These are phyloP conservation scores for Lablab purpureus DNA, from an alignment of 306 rosid genomes.

Conservation along the genomic window DNA sequence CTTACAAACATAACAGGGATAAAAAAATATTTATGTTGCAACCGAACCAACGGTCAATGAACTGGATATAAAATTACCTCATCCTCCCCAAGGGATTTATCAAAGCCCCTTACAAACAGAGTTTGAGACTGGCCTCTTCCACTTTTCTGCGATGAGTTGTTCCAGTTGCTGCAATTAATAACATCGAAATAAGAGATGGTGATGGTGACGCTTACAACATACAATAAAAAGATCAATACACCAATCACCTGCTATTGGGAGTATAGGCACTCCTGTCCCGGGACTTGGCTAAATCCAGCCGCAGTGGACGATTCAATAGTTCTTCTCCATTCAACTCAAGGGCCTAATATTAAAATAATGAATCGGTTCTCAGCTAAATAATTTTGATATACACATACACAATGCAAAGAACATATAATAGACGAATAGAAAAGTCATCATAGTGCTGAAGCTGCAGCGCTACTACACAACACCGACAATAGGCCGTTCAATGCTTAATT, in stretches of 20 bases:
- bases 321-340: slow-evolving; percentile 62
- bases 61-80: slow-evolving; percentile 53
- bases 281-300: slow-evolving; percentile 76
- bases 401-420: neutral
- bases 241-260: slow-evolving; percentile 59
- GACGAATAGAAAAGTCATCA: neutral
- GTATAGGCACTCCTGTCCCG: slow-evolving; percentile 64
- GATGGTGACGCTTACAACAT: neutral
- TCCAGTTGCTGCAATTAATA: slow-evolving; percentile 47
- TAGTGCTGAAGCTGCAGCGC: neutral
- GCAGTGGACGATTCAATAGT: slow-evolving; percentile 56
- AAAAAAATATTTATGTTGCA: neutral
- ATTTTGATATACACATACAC: too few species aligned
- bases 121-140: slow-evolving; percentile 59
- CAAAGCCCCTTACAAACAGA: slow-evolving; percentile 73
- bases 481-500: neutral
- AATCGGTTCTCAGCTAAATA: neutral
- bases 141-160: slow-evolving; percentile 65
- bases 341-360: slow-evolving; percentile 54
- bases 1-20: too few species aligned
- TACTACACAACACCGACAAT: neutral
- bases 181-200: neutral
- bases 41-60: neutral
- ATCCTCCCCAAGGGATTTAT: slow-evolving; percentile 66
- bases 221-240: neutral